A percentile compares a stretch with the other conserved stretches of the same genome.
Conservation (phyloP, 2,329 filamentous ascomycete species). For the Fusarium veterinarium region DNA sequence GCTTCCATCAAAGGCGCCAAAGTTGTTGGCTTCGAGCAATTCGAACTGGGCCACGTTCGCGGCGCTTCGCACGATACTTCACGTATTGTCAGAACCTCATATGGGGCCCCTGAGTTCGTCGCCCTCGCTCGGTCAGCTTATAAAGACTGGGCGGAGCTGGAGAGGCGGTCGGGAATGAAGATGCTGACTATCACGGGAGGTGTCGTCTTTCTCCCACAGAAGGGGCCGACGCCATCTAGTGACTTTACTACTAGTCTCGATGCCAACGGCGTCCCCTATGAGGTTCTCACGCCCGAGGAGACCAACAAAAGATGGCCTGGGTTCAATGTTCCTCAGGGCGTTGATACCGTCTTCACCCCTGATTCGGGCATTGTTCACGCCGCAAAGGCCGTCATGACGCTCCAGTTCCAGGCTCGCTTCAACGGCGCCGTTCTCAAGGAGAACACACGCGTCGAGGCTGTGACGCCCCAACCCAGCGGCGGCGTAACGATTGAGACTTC, state of each 20-base stretch:
- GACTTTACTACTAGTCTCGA: constrained; percentile 8
- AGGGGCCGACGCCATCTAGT: not conserved
- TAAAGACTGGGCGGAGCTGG: constrained; percentile 26
- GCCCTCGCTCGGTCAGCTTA: constrained; percentile 30
- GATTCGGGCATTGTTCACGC: constrained; percentile 34
- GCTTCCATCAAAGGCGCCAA: not conserved
- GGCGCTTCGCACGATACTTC: constrained; percentile 16
- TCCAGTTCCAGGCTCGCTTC: not conserved
- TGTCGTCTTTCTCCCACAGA: constrained; percentile 30
- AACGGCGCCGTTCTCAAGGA: too few species aligned
- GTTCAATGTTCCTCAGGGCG: constrained; percentile 6
- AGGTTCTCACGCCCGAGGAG: not conserved
- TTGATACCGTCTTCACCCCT: constrained; percentile 29
- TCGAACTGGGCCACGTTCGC: not conserved
- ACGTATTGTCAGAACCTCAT: constrained; percentile 32
- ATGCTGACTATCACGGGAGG: constrained; percentile 31
- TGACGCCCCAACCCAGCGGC: too few species aligned
- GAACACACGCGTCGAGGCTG: too few species aligned
- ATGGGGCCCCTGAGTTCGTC: constrained; percentile 28
- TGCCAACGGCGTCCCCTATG: constrained; percentile 24
- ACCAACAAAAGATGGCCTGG: constrained; percentile 24
- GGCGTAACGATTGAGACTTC: too few species aligned
- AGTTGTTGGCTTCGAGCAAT: not conserved
- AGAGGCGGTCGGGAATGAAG: constrained; percentile 8
- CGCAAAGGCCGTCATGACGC: not conserved